Percentiles rank a stretch among this genome's conserved stretches.
phyloP scores from a whole-genome alignment of 208 protist genomes.

The Acanthamoeba triangularis region DNA sequence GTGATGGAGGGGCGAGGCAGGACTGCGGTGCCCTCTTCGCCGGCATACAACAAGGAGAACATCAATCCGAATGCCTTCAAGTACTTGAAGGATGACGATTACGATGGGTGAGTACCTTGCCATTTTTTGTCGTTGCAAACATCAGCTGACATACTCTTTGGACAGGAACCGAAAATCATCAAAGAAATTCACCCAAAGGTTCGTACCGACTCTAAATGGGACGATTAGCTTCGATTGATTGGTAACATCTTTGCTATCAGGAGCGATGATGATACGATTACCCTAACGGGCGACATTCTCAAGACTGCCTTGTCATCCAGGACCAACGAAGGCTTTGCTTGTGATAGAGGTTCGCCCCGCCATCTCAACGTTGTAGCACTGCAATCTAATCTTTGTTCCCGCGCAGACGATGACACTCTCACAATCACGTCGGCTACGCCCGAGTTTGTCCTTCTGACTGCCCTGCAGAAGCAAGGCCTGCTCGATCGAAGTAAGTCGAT shows the following conservation, averaged over 20 bases:
- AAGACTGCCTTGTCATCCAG: neutral
- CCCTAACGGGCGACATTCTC: neutral
- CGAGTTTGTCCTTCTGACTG: neutral
- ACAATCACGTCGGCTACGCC: neutral
- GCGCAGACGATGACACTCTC: neutral
- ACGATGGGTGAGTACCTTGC: too few relatives aligned
- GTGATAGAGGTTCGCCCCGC: neutral
- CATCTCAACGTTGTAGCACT: neutral
- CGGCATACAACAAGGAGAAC: neutral
- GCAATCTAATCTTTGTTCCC: neutral
- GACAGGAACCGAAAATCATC: neutral
- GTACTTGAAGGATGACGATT: constrained; percentile 19
- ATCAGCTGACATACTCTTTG: neutral
- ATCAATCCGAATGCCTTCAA: neutral
- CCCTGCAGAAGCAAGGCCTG: neutral
- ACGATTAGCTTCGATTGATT: neutral
- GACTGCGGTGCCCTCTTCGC: neutral
- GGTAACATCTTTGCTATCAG: neutral
- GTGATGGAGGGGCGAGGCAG: neutral
- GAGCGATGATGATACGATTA: constrained; percentile 14
- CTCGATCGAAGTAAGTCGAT: neutral
- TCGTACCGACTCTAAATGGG: neutral
- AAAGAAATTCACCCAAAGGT: neutral
- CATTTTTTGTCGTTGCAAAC: neutral
- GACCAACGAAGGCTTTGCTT: neutral